Percentiles rank a stretch among this genome's conserved stretches.
phyloP scores from a whole-genome alignment of 176 grass and related monocot genomes.

The Elymus sibiricus region DNA sequence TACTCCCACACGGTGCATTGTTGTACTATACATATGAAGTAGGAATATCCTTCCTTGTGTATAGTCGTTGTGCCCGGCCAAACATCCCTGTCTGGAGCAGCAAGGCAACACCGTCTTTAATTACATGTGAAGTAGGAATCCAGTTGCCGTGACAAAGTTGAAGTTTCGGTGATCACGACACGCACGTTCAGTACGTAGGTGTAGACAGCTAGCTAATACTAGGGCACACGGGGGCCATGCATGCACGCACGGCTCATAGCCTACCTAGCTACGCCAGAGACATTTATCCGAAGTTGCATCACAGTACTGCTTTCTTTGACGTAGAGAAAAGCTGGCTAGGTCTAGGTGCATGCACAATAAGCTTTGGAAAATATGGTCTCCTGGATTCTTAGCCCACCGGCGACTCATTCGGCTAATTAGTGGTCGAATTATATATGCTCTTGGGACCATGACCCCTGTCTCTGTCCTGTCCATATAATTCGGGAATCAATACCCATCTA shows the following conservation, averaged over 20 bases:
- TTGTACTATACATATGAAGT: not conserved
- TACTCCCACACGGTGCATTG: not conserved
- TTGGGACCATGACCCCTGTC: conserved; percentile 10
- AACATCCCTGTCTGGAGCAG: not conserved
- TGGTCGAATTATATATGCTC: not conserved
- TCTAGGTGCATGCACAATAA: not conserved
- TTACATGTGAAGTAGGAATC: conserved; percentile 19
- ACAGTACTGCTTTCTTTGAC: too few species aligned
- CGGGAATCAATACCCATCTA: conserved; percentile 35
- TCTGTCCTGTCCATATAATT: conserved; percentile 21
- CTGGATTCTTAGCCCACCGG: conserved; percentile 32
- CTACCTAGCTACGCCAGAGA: too few species aligned
- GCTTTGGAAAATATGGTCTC: not conserved
- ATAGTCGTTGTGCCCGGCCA: not conserved
- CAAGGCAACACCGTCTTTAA: not conserved
- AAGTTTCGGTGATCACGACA: conserved; percentile 26
- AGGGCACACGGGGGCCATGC: not conserved
- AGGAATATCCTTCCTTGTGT: not conserved
- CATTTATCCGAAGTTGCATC: too few species aligned
- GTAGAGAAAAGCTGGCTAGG: not conserved
- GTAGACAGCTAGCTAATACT: not conserved
- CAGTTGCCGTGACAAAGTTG: conserved; percentile 25
- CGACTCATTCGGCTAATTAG: not conserved
- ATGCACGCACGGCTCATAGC: too few species aligned
- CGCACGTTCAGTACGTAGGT: not conserved